A percentile compares a stretch with the other conserved stretches of the same genome.
phyloP scores from a whole-genome alignment of 768 basidiomycete species.

The Rhodosporidiobolus sp. region DNA sequence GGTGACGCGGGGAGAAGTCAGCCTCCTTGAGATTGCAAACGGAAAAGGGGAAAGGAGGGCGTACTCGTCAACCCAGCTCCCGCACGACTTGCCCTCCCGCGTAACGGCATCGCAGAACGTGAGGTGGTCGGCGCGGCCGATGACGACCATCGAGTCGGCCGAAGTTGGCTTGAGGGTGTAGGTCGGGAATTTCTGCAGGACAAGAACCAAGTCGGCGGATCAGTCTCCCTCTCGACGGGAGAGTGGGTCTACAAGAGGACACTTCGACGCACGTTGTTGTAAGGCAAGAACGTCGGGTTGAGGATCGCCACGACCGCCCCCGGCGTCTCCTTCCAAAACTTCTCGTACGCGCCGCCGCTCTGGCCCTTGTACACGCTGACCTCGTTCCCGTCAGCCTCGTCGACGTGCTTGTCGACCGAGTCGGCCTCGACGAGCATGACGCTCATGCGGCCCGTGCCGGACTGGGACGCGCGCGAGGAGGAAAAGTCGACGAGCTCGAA shows the following conservation, averaged over 20 bases:
- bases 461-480: constrained; percentile 58
- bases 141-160: constrained; percentile 70
- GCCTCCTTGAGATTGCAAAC: too few species aligned
- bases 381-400: constrained; percentile 54
- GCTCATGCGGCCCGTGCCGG: constrained; percentile 79
- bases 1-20: too few species aligned
- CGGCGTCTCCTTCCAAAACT: constrained; percentile 75
- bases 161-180: constrained; percentile 82
- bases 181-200: constrained; percentile 63
- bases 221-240: neutral
- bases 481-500: constrained; percentile 77
- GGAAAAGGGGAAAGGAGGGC: too few species aligned
- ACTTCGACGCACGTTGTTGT: constrained; percentile 1
- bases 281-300: constrained; percentile 77
- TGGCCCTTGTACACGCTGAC: constrained; percentile 76
- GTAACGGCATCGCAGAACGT: constrained; percentile 76
- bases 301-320: constrained; percentile 87
- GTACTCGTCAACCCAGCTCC: constrained; percentile 75
- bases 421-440: constrained; percentile 88
- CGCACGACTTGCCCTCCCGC: constrained; percentile 75
- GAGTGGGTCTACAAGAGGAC: neutral
- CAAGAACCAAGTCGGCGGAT: constrained; percentile 46
- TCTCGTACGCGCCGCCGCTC: constrained; percentile 87
- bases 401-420: constrained; percentile 53
- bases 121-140: constrained; percentile 82